phyloP scores from a whole-genome alignment of 306 rosid genomes.

The Acacia confusa region DNA sequence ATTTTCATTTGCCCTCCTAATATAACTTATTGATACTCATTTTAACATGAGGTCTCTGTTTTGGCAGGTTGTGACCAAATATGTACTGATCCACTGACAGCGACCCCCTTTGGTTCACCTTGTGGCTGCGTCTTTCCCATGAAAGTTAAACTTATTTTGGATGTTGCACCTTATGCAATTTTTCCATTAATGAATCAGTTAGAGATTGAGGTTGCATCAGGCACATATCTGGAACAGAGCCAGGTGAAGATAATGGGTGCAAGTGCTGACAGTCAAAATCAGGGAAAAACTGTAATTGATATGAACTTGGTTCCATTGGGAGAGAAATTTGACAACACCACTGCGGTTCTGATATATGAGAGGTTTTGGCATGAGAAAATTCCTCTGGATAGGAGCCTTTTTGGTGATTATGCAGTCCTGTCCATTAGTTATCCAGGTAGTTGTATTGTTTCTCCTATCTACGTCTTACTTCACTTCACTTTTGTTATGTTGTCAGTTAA shows the following conservation, averaged over 20 bases:
- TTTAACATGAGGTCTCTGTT: slow-evolving; percentile 22
- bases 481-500: slow-evolving; percentile 35
- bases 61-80: slow-evolving; percentile 78
- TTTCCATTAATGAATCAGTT: slow-evolving; percentile 79
- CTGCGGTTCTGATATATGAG: slow-evolving; percentile 63
- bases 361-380: slow-evolving; percentile 78
- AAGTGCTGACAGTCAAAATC: slow-evolving; percentile 77
- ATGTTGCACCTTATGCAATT: slow-evolving; percentile 67
- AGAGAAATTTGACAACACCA: slow-evolving; percentile 82
- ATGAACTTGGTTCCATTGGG: slow-evolving; percentile 86
- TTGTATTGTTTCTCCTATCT: slow-evolving; percentile 30
- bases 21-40: slow-evolving; percentile 30
- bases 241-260: slow-evolving; percentile 98
- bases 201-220: slow-evolving; percentile 84
- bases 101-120: slow-evolving; percentile 87
- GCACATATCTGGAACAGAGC: slow-evolving; percentile 82
- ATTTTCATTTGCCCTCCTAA: not conserved
- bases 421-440: slow-evolving; percentile 79
- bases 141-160: slow-evolving; percentile 80
- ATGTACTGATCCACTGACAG: slow-evolving; percentile 76
- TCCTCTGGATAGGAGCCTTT: slow-evolving; percentile 68
- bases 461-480: slow-evolving; percentile 26
- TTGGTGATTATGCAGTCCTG: slow-evolving; percentile 69
- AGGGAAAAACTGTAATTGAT: slow-evolving; percentile 73
- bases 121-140: slow-evolving; percentile 97